These are phyloP conservation scores for Stenocarpella maydis DNA, from an alignment of 2,329 filamentous ascomycete species.

Conservation along the genomic window DNA sequence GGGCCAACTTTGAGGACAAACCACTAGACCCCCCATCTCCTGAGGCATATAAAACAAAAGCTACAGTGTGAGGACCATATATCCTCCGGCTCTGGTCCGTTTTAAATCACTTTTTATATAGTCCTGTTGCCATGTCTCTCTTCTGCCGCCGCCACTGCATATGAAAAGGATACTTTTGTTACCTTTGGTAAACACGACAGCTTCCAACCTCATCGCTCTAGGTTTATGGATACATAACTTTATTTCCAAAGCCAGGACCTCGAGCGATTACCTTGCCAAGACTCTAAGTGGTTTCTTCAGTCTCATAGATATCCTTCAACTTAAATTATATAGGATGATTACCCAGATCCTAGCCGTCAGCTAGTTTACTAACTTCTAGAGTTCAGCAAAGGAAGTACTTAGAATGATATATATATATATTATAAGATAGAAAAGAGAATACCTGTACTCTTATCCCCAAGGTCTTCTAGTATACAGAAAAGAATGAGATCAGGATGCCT, in stretches of 20 bases:
- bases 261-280: too few species aligned
- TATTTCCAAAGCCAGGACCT: neutral
- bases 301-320: neutral
- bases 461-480: neutral
- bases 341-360: neutral
- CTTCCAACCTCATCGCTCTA: neutral
- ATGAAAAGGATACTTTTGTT: neutral
- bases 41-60: neutral
- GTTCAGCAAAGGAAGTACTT: neutral
- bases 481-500: neutral
- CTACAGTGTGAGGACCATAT: neutral
- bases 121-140: neutral
- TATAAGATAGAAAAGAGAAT: neutral
- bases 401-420: neutral
- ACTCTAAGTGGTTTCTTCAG: neutral
- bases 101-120: neutral
- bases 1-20: too few species aligned
- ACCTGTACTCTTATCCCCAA: neutral
- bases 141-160: neutral
- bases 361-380: neutral
- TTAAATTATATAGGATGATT: neutral
- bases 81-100: too few species aligned
- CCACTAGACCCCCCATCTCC: too few species aligned
- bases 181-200: neutral
- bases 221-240: neutral